Percentiles rank a stretch among this genome's conserved stretches.
Evolutionary conservation across 169 alveolate species (phyloP).

Genomic region (Miamiensis avidus): DNA sequence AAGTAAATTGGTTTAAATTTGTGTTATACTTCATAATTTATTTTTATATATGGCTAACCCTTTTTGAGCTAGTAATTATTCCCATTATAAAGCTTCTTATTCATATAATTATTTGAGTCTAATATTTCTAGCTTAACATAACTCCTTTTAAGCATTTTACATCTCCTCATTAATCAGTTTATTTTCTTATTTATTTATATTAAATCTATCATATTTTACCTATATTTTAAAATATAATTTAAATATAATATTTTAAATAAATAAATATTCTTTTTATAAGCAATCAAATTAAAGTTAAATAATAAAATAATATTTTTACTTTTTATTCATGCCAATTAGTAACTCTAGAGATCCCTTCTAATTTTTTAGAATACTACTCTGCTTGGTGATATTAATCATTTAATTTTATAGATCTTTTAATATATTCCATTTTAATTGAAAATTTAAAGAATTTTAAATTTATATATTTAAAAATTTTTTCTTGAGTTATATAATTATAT

Average conservation of each 20-base stretch:
- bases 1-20: too few species aligned
- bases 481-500: too few species aligned
- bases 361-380: constrained; percentile 23
- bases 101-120: constrained; percentile 14
- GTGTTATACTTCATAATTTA: constrained; percentile 2
- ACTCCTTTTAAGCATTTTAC: constrained; percentile 22
- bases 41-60: constrained; percentile 24
- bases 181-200: constrained; percentile 9
- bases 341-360: constrained; percentile 14
- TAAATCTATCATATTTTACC: constrained; percentile 13
- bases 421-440: constrained; percentile 3
- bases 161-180: constrained; percentile 14
- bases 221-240: too few species aligned
- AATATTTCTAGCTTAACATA: constrained; percentile 7
- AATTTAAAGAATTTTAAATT: too few species aligned
- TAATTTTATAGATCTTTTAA: constrained; percentile 17
- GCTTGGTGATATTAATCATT: constrained; percentile 14
- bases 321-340: constrained; percentile 27
- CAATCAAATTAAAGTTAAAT: too few species aligned
- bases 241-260: too few species aligned
- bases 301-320: not conserved
- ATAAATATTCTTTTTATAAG: not conserved
- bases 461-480: too few species aligned
- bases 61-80: constrained; percentile 17
- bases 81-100: constrained; percentile 26